phyloP scores from a whole-genome alignment of 768 basidiomycete species.

The Naganishia vishniacii region DNA sequence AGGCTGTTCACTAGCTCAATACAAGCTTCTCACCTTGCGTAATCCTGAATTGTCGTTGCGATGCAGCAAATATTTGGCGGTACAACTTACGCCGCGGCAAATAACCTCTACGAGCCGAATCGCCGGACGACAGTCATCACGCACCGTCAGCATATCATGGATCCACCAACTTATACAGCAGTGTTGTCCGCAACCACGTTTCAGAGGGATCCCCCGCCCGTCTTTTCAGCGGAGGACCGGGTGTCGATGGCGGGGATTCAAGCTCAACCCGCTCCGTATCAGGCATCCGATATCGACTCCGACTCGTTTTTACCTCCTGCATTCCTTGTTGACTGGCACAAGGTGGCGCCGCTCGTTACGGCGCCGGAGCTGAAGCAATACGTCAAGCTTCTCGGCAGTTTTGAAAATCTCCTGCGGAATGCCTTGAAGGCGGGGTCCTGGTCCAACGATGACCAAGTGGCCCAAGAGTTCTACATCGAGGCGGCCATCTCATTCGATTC shows the following conservation, averaged over 20 bases:
- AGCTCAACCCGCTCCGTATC: background rate
- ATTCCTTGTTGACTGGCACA: conserved; percentile 1
- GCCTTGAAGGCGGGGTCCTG: background rate
- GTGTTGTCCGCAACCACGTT: background rate
- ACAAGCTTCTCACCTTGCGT: too few relatives aligned
- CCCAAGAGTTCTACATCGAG: background rate
- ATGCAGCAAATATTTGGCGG: conserved; percentile 5
- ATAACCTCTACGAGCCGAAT: conserved; percentile 5
- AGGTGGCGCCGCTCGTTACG: background rate
- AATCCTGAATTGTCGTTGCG: too few relatives aligned
- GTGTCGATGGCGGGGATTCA: too few relatives aligned
- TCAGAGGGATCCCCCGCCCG: background rate
- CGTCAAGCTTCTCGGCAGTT: background rate
- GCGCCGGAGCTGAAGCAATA: background rate
- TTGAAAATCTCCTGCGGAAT: background rate
- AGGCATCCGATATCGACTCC: background rate
- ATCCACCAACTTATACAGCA: background rate
- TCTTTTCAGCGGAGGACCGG: background rate
- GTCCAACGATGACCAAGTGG: background rate
- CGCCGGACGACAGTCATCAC: background rate
- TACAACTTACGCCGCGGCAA: background rate
- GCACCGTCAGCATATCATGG: background rate
- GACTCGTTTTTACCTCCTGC: background rate
- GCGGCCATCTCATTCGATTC: background rate
- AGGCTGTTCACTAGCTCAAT: too few relatives aligned